Base-by-base conservation (phyloP, 108 stramenopile species). In the Seminavis robusta region DNA sequence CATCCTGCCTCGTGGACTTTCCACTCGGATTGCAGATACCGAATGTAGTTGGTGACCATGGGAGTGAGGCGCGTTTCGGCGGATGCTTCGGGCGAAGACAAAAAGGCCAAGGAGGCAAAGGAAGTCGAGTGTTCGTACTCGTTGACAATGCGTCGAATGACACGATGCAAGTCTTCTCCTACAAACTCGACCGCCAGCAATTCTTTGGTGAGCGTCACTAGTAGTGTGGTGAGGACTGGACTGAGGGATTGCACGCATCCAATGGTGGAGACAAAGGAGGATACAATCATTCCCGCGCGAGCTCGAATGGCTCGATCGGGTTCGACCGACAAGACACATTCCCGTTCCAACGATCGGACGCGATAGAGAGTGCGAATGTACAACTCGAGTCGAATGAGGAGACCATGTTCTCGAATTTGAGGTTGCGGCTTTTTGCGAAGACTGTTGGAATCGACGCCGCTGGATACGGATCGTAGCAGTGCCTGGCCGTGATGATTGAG, bases 91-190 rank as follows among this genome's bases (percentile, higher is more conserved):
- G 90, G 90, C 4, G 84, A 78, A 1, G 86, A 88, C 30, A 92
- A 57, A 51, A 92, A 92, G 0, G 90, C 90, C 29, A 92, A 65
- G 19, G 85, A 87, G 9, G 84, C 90, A 68, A 92, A 92, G 16
- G 86, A 88, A 1, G 82, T 83, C 27, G 75, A 59, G 48, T 88
- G 86, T 48, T 88, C 90, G 44, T 92, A 92, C 39, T 88, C 83
- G 11, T 65, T 76, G 19, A 74, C 81, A 9, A 91, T 65, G 44
- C 84, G 73, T 19, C 69, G 76, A 33, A 92, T 84, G 41, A 72
- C 61, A 24, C 54, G 46, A 38, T 53, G 51, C 49, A 83, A 60
- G 11, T 85, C 84, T 36, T 77, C 73, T 30, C 72, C 65, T 52
- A 87, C 60, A 43, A 77, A 56, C 41, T 87, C 84, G 16, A 88